Conservation (phyloP, 2,329 filamentous ascomycete species). For the Calonectria henricotiae region DNA sequence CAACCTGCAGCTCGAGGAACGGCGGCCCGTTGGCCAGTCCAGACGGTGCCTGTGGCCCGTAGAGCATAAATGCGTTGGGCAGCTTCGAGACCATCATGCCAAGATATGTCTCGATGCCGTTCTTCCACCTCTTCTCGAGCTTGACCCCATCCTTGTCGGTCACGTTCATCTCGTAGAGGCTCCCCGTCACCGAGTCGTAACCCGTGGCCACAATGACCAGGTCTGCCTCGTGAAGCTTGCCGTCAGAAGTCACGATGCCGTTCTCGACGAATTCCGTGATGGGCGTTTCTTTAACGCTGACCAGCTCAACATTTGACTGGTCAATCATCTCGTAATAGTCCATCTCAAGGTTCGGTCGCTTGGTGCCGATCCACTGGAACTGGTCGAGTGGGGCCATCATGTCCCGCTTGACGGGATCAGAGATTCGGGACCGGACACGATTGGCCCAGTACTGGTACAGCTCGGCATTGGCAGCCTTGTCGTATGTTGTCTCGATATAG, state of each 20-base stretch:
- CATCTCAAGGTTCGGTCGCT: constrained; percentile 65
- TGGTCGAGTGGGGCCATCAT: constrained; percentile 65
- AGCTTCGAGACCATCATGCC: constrained; percentile 46
- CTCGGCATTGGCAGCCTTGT: constrained; percentile 61
- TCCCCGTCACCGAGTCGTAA: constrained; percentile 47
- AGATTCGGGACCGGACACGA: constrained; percentile 62
- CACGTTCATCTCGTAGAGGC: constrained; percentile 47
- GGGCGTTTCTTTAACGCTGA: constrained; percentile 62
- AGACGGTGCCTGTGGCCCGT: constrained; percentile 43
- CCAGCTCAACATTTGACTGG: constrained; percentile 63
- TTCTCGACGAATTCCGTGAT: constrained; percentile 58
- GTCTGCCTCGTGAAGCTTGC: background rate
- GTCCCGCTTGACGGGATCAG: constrained; percentile 63
- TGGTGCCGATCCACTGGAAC: constrained; percentile 65
- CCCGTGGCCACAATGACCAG: constrained; percentile 51
- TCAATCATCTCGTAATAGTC: constrained; percentile 68
- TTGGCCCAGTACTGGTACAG: constrained; percentile 67
- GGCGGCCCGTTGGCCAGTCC: constrained; percentile 11
- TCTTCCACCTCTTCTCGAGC: constrained; percentile 40
- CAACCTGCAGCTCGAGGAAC: constrained; percentile 15
- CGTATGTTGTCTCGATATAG: constrained; percentile 63
- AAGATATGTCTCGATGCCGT: constrained; percentile 44
- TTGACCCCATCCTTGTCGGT: constrained; percentile 36
- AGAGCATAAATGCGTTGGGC: constrained; percentile 49
- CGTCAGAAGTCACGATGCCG: background rate